Percentiles rank a stretch among this genome's conserved stretches.
phyloP scores from a whole-genome alignment of 805 yeast genomes.

The Kuraishia piskuri region DNA sequence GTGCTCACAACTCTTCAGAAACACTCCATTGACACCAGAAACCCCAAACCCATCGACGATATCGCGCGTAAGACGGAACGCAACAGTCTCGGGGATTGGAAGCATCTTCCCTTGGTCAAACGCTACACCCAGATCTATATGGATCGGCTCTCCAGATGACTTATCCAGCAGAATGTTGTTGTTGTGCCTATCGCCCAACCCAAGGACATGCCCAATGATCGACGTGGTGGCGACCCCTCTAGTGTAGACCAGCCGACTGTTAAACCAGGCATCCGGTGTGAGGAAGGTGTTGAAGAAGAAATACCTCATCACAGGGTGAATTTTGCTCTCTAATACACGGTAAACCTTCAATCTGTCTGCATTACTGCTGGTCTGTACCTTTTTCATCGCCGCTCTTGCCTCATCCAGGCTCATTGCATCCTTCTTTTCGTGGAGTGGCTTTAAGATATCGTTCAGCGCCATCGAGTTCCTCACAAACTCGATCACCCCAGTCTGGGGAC shows the following conservation, averaged over 20 bases:
- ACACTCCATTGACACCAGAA: slow-evolving; percentile 75
- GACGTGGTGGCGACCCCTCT: slow-evolving; percentile 80
- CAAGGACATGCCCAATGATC: slow-evolving; percentile 80
- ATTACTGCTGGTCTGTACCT: slow-evolving; percentile 36
- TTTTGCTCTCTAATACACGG: slow-evolving; percentile 34
- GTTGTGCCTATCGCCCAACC: slow-evolving; percentile 93
- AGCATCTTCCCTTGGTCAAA: slow-evolving; percentile 87
- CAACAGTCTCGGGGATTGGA: slow-evolving; percentile 88
- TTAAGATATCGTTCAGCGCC: slow-evolving; percentile 61
- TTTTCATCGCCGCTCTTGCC: slow-evolving; percentile 61
- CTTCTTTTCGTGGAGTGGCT: slow-evolving; percentile 46
- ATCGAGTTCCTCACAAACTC: slow-evolving; percentile 79
- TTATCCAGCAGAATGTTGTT: slow-evolving; percentile 82
- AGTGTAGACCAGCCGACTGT: slow-evolving; percentile 52
- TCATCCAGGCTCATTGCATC: slow-evolving; percentile 40
- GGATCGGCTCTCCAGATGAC: slow-evolving; percentile 84
- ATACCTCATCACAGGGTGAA: slow-evolving; percentile 59
- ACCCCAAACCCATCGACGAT: slow-evolving; percentile 90
- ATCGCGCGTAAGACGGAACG: slow-evolving; percentile 86
- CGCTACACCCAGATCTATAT: slow-evolving; percentile 93
- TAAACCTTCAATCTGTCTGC: slow-evolving; percentile 37
- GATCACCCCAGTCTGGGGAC: slow-evolving; percentile 79
- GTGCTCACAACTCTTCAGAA: slow-evolving; percentile 63
- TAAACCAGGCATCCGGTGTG: slow-evolving; percentile 69
- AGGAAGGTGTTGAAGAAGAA: slow-evolving; percentile 64